Evolutionary conservation across 1,284 basidiomycete species (phyloP), one percentile per base, ranked within the genome.

Genomic region (Phenoliferia sp.): DNA sequence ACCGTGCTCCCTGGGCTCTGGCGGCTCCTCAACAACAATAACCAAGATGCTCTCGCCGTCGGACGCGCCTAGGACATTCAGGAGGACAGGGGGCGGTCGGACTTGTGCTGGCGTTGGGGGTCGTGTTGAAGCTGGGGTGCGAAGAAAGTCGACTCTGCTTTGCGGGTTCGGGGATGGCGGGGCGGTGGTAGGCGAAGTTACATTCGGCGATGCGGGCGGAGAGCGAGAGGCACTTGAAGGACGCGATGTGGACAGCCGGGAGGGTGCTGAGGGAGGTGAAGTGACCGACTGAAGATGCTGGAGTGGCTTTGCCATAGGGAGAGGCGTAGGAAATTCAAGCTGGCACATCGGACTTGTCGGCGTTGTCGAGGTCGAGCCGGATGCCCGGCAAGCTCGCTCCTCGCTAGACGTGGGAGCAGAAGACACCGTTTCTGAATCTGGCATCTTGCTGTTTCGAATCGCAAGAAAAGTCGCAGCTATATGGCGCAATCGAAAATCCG

Each of bases 41-140:
- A 62, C 67, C 0, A 70, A 57, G 31, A 70, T 64, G 12, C 64
- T 66, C 55, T 70, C 66, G 19, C 59, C 64, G n/a, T 70, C 66
- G 16, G 50, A 22, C 9, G 69, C 66, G 15, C 58, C 57, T 7
- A 70, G 59, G 16, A 59, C 65, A 56, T 65, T 64, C 26, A 70
- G 36, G 2, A 70, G 44, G n/a, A 48, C 35, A 1, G 64, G 64
- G 19, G 56, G 54, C 39, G 39, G 39, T 44, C 39, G 39, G 12
- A 44, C 39, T 22, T 44, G 39, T 22, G 39, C 39, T 22, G 39
- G 39, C 22, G 39, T 44, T 22, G 39, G 39, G 12, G 39, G 39
- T 22, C 39, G 12, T 12, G 39, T 44, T 22, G 39, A 44, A 22
- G 39, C 39, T 12, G 39, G 39, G 22, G 39, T 44, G 39, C 39